Evolutionary conservation across 2,329 filamentous ascomycete genomes (phyloP).

Genomic region (Stagonosporopsis vannaccii): DNA sequence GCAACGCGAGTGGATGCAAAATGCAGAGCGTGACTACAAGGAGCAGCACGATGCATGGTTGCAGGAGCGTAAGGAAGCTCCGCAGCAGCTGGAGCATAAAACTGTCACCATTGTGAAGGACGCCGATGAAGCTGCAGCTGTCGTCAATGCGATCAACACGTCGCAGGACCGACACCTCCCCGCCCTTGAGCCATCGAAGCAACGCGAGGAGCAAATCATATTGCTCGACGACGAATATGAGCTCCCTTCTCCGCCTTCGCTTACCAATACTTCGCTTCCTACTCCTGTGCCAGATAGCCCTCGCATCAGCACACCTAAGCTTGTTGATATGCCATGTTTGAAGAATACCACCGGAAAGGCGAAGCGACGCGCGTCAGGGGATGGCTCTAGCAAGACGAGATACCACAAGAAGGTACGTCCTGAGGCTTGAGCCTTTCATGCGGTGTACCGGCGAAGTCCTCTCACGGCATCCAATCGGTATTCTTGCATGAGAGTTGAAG

Average conservation of each 20-base stretch:
- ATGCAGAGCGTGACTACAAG: constrained; percentile 31
- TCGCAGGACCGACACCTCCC: not conserved
- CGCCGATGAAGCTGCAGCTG: not conserved
- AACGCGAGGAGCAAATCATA: constrained; percentile 5
- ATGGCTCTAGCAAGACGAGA: constrained; percentile 11
- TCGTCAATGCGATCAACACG: not conserved
- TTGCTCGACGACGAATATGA: constrained; percentile 24
- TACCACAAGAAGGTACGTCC: constrained; percentile 25
- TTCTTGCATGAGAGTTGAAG: not conserved
- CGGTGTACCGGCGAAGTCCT: constrained; percentile 1
- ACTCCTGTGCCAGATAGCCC: constrained; percentile 33
- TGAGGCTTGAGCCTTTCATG: constrained; percentile 8
- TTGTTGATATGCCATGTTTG: not conserved
- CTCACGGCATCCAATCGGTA: not conserved
- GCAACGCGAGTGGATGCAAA: constrained; percentile 33
- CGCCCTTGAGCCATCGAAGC: not conserved
- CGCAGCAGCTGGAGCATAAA: constrained; percentile 23
- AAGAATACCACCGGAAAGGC: not conserved
- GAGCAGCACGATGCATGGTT: constrained; percentile 35
- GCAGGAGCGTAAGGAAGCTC: constrained; percentile 24
- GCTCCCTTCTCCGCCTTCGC: constrained; percentile 29
- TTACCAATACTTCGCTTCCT: constrained; percentile 37
- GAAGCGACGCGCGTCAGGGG: constrained; percentile 12
- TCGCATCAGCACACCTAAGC: constrained; percentile 33
- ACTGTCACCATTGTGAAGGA: constrained; percentile 9